These are phyloP conservation scores for Prunus fruticosa DNA, from an alignment of 306 rosid species.

Conservation along the genomic window DNA sequence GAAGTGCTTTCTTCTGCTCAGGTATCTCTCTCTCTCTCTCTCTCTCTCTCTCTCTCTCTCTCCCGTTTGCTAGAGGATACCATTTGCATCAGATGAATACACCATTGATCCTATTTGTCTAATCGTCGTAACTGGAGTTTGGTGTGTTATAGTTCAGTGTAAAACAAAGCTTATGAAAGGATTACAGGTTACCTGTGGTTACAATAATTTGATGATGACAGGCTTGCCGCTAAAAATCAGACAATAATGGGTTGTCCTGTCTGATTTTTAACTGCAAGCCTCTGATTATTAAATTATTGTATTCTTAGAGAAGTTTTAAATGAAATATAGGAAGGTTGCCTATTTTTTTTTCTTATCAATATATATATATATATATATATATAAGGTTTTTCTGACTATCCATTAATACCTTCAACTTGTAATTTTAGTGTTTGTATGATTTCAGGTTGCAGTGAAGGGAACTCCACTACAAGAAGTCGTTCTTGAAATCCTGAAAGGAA, in stretches of 20 bases:
- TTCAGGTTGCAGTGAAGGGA: constrained; percentile 54
- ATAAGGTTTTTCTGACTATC: neutral
- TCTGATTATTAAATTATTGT: neutral
- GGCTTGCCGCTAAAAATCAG: too few species aligned
- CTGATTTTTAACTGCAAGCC: neutral
- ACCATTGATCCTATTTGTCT: constrained; percentile 1
- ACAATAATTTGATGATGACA: neutral
- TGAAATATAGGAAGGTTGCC: neutral
- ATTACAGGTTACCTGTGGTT: constrained; percentile 14
- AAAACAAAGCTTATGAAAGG: constrained; percentile 5
- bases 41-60: constrained; percentile 1
- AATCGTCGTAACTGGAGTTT: constrained; percentile 3
- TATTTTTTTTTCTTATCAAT: neutral
- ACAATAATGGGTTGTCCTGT: neutral
- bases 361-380: too few species aligned
- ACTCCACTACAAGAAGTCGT: constrained; percentile 57
- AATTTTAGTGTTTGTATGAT: constrained; percentile 2
- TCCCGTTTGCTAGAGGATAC: neutral
- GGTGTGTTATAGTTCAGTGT: constrained; percentile 4
- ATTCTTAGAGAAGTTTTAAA: neutral
- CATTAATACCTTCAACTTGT: neutral
- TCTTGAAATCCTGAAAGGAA: constrained; percentile 60
- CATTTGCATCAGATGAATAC: constrained; percentile 12
- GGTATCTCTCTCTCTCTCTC: constrained; percentile 39
- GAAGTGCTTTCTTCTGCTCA: constrained; percentile 84